Base-by-base conservation (phyloP, 2,329 filamentous ascomycete species). In the Arthrobotrys sphaeroides region DNA sequence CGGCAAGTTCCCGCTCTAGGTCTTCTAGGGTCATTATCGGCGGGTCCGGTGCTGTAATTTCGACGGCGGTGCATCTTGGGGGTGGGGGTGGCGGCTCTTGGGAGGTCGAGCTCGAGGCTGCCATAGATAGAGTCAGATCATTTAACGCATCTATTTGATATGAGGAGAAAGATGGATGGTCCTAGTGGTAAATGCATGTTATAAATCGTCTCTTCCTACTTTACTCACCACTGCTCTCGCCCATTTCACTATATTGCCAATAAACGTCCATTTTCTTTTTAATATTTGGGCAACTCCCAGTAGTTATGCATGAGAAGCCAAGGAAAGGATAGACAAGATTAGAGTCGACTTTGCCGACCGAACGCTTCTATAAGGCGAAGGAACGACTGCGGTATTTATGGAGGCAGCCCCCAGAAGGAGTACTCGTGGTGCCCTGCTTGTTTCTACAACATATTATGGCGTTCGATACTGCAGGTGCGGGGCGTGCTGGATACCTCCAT, bases 21-120 rank as follows among this genome's bases (percentile, higher is more conserved):
- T 72, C 67, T 28, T 53, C 67, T 12, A 72, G 24, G 16, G 57
- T 72, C 62, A 67, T 67, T 45, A 67, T 67, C 18, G 49, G 62
- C 22, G 49, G 62, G 20, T 67, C 62, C 7, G 62, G 62, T 5
- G 36, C 33, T 13, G 40, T 59, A 24, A 59, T 42, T 12, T 53
- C 47, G 47, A 53, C 26, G 9, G 47, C 26, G 47, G 47, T 53
- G n/a, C 47, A 53, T 53, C 6, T 31, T 53, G 16, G 47, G 7
- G 31, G 31, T 31, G 47, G 47, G 6, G 47, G 47, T 33, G 47
- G 47, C 13, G 4, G 5, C 13, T n/a, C 5, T 16, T 3, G 22
- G 6, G 55, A 31, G 16, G 13, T 31, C 5, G 55, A 59, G 20
- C 53, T 13, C 1, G 33, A 59, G 12, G 22, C 53, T 59, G 18